A percentile compares a stretch with the other conserved stretches of the same genome.
phyloP scores from a whole-genome alignment of 208 protist species.

The Strigomonas culicis region DNA sequence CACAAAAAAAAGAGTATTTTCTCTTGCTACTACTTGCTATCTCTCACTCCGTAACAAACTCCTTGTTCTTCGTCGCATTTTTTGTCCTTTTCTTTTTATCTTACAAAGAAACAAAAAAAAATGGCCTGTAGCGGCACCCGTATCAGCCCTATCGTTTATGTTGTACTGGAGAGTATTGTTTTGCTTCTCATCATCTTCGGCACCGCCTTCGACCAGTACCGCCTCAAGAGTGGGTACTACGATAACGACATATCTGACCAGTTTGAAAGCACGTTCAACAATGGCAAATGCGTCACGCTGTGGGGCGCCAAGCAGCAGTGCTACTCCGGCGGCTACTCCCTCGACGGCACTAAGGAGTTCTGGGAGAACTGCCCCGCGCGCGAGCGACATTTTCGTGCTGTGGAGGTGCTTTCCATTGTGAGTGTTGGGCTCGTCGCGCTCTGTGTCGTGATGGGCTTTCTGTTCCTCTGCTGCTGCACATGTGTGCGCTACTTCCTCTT shows the following conservation, averaged over 20 bases:
- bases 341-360: slow-evolving; percentile 7
- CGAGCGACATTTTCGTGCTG: slow-evolving; percentile 25
- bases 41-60: too few relatives aligned
- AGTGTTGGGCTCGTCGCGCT: slow-evolving; percentile 23
- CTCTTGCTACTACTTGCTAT: too few relatives aligned
- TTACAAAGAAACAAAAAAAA: too few relatives aligned
- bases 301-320: slow-evolving; percentile 53
- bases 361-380: slow-evolving; percentile 23
- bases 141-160: slow-evolving; percentile 24
- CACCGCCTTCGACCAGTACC: slow-evolving; percentile 48
- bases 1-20: too few relatives aligned
- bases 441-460: slow-evolving; percentile 27
- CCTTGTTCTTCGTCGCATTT: too few relatives aligned
- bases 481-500: slow-evolving; percentile 37
- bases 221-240: slow-evolving; percentile 17
- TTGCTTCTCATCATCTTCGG: slow-evolving; percentile 43
- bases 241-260: too few relatives aligned
- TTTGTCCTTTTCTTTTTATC: not conserved
- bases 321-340: slow-evolving; percentile 19
- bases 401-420: slow-evolving; percentile 38
- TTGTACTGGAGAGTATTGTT: slow-evolving; percentile 31
- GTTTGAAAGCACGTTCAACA: too few relatives aligned
- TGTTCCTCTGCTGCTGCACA: slow-evolving; percentile 42
- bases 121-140: slow-evolving; percentile 1
- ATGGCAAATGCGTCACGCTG: slow-evolving; percentile 43